Evolutionary conservation across 1,284 basidiomycete species (phyloP).

Genomic region (Prillingera fragicola): DNA sequence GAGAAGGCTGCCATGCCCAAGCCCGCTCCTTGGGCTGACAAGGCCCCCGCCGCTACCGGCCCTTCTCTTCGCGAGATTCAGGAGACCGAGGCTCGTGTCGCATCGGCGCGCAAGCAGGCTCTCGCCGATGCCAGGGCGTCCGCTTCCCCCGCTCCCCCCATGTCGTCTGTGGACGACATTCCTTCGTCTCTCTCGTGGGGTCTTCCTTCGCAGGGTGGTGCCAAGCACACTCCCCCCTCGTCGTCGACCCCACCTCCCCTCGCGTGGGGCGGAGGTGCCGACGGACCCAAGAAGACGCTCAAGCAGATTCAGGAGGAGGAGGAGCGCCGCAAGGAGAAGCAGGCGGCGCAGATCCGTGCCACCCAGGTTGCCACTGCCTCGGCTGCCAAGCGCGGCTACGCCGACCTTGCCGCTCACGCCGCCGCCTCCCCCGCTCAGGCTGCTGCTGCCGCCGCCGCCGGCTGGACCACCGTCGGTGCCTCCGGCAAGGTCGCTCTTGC

Average conservation of each 20-base stretch:
- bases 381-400: slow-evolving; percentile 63
- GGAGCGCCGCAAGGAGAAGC: slow-evolving; percentile 68
- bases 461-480: slow-evolving; percentile 81
- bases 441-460: slow-evolving; percentile 57
- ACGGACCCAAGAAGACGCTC: slow-evolving; percentile 77
- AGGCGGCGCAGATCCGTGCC: slow-evolving; percentile 30
- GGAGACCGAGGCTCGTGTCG: slow-evolving; percentile 78
- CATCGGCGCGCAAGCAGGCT: slow-evolving; percentile 63
- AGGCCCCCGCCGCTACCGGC: slow-evolving; percentile 46
- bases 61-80: slow-evolving; percentile 89
- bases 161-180: slow-evolving; percentile 27
- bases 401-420: slow-evolving; percentile 69
- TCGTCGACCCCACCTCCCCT: slow-evolving; percentile 44
- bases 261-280: slow-evolving; percentile 42
- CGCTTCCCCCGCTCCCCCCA: slow-evolving; percentile 41
- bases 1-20: slow-evolving; percentile 21
- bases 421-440: slow-evolving; percentile 49
- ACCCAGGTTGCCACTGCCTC: slow-evolving; percentile 23
- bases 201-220: slow-evolving; percentile 37
- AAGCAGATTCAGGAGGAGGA: slow-evolving; percentile 99
- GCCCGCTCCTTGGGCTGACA: slow-evolving; percentile 44
- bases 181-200: slow-evolving; percentile 49
- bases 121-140: slow-evolving; percentile 55
- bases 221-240: slow-evolving; percentile 28
- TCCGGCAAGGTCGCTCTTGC: slow-evolving; percentile 58